Evolutionary conservation across 768 basidiomycete species (phyloP).

Genomic region (Pisolithus sp.): DNA sequence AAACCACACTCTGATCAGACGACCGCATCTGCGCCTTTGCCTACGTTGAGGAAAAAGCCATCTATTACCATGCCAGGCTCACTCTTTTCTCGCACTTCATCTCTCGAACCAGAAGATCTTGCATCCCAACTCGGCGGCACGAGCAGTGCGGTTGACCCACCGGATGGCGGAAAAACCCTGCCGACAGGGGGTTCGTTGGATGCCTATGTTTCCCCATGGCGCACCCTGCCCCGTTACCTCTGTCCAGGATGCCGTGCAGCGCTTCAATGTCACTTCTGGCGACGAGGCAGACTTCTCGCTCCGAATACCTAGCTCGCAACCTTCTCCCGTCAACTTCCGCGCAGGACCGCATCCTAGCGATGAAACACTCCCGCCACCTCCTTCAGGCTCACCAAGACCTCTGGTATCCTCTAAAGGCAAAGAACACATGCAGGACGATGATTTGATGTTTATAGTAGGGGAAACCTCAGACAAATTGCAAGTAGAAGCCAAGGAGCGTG

Average conservation of each 20-base stretch:
- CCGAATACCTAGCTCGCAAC: conserved; percentile 39
- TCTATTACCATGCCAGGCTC: conserved; percentile 74
- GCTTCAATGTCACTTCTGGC: conserved; percentile 39
- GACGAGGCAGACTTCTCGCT: conserved; percentile 46
- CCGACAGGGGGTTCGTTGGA: conserved; percentile 5
- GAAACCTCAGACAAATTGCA: conserved; percentile 42
- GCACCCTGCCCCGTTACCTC: conserved; percentile 32
- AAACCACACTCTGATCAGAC: conserved; percentile 5
- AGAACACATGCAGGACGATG: conserved; percentile 29
- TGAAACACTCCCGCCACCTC: conserved; percentile 8
- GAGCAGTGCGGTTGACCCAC: neutral
- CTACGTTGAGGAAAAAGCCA: conserved; percentile 24
- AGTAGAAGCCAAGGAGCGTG: conserved; percentile 57
- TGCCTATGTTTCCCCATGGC: conserved; percentile 25
- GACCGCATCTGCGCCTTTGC: conserved; percentile 28
- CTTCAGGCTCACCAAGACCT: neutral
- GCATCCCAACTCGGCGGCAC: neutral
- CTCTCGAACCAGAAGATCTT: conserved; percentile 40
- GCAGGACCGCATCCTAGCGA: conserved; percentile 22
- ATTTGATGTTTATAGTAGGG: conserved; percentile 23
- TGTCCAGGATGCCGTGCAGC: conserved; percentile 44
- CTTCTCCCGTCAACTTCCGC: conserved; percentile 25
- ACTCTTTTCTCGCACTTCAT: conserved; percentile 66
- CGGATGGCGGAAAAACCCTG: neutral
- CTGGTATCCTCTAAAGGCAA: conserved; percentile 37